Base-by-base conservation (phyloP, 1,139 yeast genomes). In the Debaryomyces fabryi region DNA sequence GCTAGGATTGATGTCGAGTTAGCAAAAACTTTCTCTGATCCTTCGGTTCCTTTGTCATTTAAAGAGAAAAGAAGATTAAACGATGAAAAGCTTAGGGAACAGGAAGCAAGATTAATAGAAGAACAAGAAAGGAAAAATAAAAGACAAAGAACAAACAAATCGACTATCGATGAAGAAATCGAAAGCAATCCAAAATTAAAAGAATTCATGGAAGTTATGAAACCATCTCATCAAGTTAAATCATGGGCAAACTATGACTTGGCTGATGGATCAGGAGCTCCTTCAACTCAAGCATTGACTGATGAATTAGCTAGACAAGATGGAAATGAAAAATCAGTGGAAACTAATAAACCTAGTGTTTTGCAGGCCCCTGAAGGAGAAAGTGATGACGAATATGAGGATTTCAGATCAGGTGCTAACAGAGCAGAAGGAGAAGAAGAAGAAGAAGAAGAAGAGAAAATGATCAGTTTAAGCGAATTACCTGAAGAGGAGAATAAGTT, bases 11-110 rank as follows among this genome's bases (percentile, higher is more conserved):
- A 82, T 41, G 99, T 93, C 6, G 83, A 83, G 44, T 60, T 86
- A 48, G 99, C 99, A 1, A 89, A 88, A 69, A 81, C 93, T 39
- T 86, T 88, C 65, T 85, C 89, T 10, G 96, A 89, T 64, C 91
- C 93, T 4, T 72, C 72, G 6, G 92, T 88, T 7, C 96, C 96
- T n/a, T 68, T 81, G 51, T 82, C 95, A 0, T 79, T 83, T 74
- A 84, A 77, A 55, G 88, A 86, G 51, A 81, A 81, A 69, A 76
- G 78, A 57, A 74, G 82, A 62, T 76, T 78, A 56, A 82, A 83
- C 13, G 77, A 76, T 42, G 79, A 76, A 34, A 76, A 81, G 51
- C 65, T 85, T 35, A 70, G 74, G 55, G 78, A 74, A 52, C 76
- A 82, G 52, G 91, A 84, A 65, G 82, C 78, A 56, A 67, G 78